Evolutionary conservation across 2,329 filamentous ascomycete genomes (phyloP), one percentile per base, ranked within the genome.

Genomic region (Colletotrichum sidae): DNA sequence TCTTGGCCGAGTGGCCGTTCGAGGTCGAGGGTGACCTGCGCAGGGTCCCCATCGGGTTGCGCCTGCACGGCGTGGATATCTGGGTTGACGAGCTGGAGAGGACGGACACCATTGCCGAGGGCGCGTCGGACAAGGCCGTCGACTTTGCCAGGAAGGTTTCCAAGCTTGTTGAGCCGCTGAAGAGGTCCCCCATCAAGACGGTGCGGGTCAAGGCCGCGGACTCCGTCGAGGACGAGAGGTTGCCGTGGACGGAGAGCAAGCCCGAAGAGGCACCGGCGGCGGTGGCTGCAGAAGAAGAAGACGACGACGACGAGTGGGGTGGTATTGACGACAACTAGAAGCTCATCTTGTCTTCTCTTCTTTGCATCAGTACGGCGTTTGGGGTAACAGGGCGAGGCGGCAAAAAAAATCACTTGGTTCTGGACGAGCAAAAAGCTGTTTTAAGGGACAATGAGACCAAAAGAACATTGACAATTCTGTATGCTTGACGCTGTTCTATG

Each of bases 21-120:
- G 80, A 82, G 72, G 77, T 79, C 44, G 74, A 73, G 53, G 75
- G 67, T 13, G 67, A 81, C 62, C 67, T 77, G 55, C 74, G 77
- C 55, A 89, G 87, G 72, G 87, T 96, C 1, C 92, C 95, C 0
- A 92, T 96, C 71, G 96, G 96, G 0, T 75, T 99, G 76, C 83
- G 93, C 68, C 89, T 97, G 77, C 96, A 99, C 78, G 86, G 94
- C 12, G 78, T 97, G 68, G 96, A 99, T 80, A 86, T 98, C 58
- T 98, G 92, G 88, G 86, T 97, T 8, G 96, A 98, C 76, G 94
- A 97, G 83, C 78, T 94, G 72, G 92, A 94, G 77, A 90, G 89
- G 73, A 86, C 88, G 39, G 86, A 89, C 57, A 82, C 86, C 41
- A 70, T 88, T 25, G 70, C 60, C 11, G 78, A 79, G 41, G 79